A percentile compares a stretch with the other conserved stretches of the same genome.
These are phyloP conservation scores for Xylaria sp. DNA, from an alignment of 2,329 filamentous ascomycete species.

Conservation along the genomic window DNA sequence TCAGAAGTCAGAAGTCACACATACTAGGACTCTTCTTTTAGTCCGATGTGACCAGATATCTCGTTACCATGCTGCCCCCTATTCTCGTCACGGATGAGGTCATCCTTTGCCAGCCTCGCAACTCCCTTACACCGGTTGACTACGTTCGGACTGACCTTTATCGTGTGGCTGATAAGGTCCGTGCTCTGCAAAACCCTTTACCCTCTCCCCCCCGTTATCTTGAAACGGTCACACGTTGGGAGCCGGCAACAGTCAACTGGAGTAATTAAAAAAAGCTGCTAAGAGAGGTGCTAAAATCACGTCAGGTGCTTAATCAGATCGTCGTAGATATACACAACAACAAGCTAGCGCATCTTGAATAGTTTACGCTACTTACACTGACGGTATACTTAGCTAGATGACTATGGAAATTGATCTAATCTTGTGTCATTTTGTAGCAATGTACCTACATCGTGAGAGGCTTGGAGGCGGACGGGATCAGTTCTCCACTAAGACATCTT, in stretches of 20 bases:
- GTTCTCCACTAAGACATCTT: slow-evolving; percentile 10
- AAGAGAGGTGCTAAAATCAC: not conserved
- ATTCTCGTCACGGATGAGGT: not conserved
- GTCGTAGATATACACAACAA: slow-evolving; percentile 15
- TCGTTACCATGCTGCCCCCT: not conserved
- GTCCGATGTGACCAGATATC: not conserved
- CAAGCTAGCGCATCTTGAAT: slow-evolving; percentile 18
- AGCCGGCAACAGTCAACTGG: not conserved
- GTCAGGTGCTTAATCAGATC: slow-evolving; percentile 15
- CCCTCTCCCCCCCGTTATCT: not conserved
- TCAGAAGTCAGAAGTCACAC: not conserved
- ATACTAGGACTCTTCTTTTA: not conserved
- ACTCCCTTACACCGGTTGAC: not conserved
- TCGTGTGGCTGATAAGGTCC: not conserved
- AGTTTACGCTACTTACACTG: slow-evolving; percentile 12
- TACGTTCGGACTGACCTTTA: not conserved
- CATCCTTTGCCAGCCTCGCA: not conserved
- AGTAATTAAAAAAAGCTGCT: not conserved
- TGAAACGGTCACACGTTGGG: slow-evolving; percentile 20
- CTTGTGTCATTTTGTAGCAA: not conserved
- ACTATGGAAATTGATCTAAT: slow-evolving; percentile 2
- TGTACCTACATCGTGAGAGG: not conserved
- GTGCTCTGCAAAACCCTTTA: not conserved
- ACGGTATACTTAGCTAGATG: slow-evolving; percentile 16
- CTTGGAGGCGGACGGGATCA: not conserved